phyloP scores from a whole-genome alignment of 2,329 filamentous ascomycete genomes.

The Talaromyces sp. region DNA sequence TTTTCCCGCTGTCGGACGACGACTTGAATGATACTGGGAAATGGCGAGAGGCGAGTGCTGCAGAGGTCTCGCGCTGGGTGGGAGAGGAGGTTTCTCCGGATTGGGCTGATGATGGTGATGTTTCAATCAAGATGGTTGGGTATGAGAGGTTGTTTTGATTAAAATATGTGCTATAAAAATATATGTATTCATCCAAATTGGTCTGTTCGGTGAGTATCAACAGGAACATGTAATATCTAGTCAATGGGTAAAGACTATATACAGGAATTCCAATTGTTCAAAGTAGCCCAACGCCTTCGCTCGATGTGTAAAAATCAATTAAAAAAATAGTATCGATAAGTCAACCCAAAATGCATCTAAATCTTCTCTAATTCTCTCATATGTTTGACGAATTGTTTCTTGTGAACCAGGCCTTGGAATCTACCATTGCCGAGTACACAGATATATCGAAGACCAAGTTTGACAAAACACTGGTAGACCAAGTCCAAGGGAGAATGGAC shows the following conservation, averaged over 20 bases:
- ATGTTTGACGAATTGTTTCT: slow-evolving; percentile 95
- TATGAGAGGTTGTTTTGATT: slow-evolving; percentile 28
- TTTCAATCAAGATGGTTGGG: slow-evolving; percentile 44
- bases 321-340: not conserved
- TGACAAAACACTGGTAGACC: slow-evolving; percentile 94
- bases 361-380: slow-evolving; percentile 54
- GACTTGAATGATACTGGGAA: slow-evolving; percentile 22
- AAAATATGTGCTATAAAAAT: not conserved
- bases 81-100: slow-evolving; percentile 34
- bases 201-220: not conserved
- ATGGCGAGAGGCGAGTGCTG: slow-evolving; percentile 27
- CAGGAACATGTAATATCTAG: not conserved
- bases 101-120: slow-evolving; percentile 45
- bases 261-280: not conserved
- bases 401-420: slow-evolving; percentile 90
- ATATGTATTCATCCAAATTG: not conserved
- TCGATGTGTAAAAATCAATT: not conserved
- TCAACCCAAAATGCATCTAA: not conserved
- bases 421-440: slow-evolving; percentile 80
- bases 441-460: slow-evolving; percentile 85
- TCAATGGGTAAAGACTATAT: not conserved
- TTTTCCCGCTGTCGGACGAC: slow-evolving; percentile 36
- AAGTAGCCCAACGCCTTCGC: slow-evolving; percentile 7
- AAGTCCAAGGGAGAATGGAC: slow-evolving; percentile 87
- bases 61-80: slow-evolving; percentile 37